Base-by-base conservation (phyloP, 805 yeast genomes). In the Ogataea allantospora region DNA sequence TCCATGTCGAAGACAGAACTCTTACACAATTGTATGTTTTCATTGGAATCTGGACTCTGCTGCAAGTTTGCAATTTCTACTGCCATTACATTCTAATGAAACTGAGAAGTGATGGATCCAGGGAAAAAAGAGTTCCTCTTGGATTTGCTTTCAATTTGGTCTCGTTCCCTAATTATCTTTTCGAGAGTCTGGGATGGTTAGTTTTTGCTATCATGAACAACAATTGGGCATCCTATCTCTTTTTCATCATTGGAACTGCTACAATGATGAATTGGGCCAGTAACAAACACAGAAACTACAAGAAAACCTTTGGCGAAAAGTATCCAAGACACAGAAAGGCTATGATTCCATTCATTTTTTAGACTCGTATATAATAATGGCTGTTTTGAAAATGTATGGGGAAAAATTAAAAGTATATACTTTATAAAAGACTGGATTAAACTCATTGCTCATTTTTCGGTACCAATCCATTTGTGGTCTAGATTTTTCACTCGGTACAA, bases 241-340 rank as follows among this genome's bases (percentile, higher is more conserved):
- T 93, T 66, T 66, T 80, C 34, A 51, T 69, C 13, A 86, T 87
- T 33, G 82, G 93, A 33, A 68, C 84, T 10, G 73, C 62, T 27
- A 96, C 93, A 60, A 91, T 93, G 98, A 81, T 75, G 67, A 51
- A 77, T 37, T 91, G 98, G 97, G 97, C 98, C 15, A 72, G 77
- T 42, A 81, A 87, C 69, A 89, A 88, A 62, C 95, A 91, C 65
- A 70, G 67, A 53, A 68, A 78, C 38, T 83, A 81, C 59, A 66
- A 68, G 55, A 73, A 71, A 54, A 80, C 79, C 40, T 84, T 84
- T 66, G 88, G 88, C 17, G 78, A 78, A 51, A 76, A 78, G 47
- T 93, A 91, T 61, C 91, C 91, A 54, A 77, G 78, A 53, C 71
- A 76, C 58, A 82, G 88, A 65, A 82, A 88, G 57, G 83, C 86